Percentiles rank a stretch among this genome's conserved stretches.
phyloP scores from a whole-genome alignment of 805 yeast species.

The Blastobotrys robertii region DNA sequence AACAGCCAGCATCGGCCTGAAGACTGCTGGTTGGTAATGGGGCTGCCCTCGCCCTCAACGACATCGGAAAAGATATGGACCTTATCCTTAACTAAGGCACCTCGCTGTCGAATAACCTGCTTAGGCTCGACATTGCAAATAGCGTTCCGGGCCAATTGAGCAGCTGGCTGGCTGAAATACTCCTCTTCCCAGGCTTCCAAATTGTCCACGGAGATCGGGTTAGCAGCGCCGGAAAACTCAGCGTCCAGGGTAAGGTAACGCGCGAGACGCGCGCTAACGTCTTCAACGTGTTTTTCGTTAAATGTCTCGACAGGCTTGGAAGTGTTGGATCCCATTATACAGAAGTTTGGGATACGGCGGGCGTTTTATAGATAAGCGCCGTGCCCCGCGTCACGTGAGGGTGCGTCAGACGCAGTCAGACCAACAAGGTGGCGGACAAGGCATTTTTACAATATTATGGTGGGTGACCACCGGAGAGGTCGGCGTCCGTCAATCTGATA shows the following conservation, averaged over 20 bases:
- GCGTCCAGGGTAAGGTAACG: conserved; percentile 9
- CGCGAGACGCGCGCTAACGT: conserved; percentile 4
- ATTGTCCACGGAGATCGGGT: conserved; percentile 29
- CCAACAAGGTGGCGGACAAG: too few species aligned
- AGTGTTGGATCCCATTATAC: too few species aligned
- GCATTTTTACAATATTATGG: too few species aligned
- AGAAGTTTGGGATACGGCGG: too few species aligned
- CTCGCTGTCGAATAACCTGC: conserved; percentile 27
- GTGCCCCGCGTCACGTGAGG: too few species aligned
- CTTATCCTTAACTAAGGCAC: conserved; percentile 10
- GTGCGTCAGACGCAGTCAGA: too few species aligned
- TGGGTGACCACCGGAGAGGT: too few species aligned
- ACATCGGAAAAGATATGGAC: conserved; percentile 34
- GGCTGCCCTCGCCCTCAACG: conserved; percentile 45
- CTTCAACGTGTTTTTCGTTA: conserved; percentile 4
- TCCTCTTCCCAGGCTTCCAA: conserved; percentile 38
- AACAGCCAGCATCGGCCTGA: conserved; percentile 88
- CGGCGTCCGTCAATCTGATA: too few species aligned
- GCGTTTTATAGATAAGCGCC: too few species aligned
- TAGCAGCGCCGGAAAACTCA: conserved; percentile 8
- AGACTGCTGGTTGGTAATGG: conserved; percentile 65
- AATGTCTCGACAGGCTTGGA: too few species aligned
- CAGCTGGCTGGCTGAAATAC: conserved; percentile 39
- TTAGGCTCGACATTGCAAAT: conserved; percentile 39
- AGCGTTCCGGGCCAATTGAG: conserved; percentile 44